Base-by-base conservation (phyloP, 805 yeast species). In the Gaillardinia entomophila region DNA sequence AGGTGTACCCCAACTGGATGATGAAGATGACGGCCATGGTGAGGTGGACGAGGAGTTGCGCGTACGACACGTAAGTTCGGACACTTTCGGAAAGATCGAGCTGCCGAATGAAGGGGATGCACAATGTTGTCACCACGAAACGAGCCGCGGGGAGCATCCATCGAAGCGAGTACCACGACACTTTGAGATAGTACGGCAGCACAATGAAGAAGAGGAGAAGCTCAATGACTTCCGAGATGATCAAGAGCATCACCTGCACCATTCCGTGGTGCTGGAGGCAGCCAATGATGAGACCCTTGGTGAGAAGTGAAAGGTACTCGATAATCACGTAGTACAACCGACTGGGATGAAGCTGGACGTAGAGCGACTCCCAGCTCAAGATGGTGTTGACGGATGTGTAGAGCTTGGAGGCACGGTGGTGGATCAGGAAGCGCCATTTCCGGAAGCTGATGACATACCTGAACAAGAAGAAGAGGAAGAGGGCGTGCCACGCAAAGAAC, bases 331-430 rank as follows among this genome's bases (percentile, higher is more conserved):
- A 73, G 32, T 49, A 52, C 1, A 67, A 58, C 36, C 55, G 52
- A 12, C 56, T 47, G 1, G 79, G 77, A 16, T 62, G 58, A 45
- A 65, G 70, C 12, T 57, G 53, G 33, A 62, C 57, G 46, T 73
- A 75, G 16, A 61, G 44, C 29, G 56, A 53, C 3, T 70, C 62
- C 77, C 78, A 75, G 3, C 64, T 33, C 31, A 72, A 55, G 25
- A 74, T 64, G 4, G 65, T 52, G 32, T 58, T 63, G 34, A 72
- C 54, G 2, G 77, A 72, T 3, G 76, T 65, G 42, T 74, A 75
- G 4, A 75, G 42, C 37, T 53, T 51, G 3, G 55, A 33, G 12
- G 57, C 42, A 10, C 48, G 54, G 13, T 40, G 40, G 34, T 42
- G 54, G 11, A 33, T 35, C 3, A 20, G 30, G 2, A 51, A 11